Conservation (phyloP, 805 yeast genomes). For the Ogataea wickerhamii region DNA sequence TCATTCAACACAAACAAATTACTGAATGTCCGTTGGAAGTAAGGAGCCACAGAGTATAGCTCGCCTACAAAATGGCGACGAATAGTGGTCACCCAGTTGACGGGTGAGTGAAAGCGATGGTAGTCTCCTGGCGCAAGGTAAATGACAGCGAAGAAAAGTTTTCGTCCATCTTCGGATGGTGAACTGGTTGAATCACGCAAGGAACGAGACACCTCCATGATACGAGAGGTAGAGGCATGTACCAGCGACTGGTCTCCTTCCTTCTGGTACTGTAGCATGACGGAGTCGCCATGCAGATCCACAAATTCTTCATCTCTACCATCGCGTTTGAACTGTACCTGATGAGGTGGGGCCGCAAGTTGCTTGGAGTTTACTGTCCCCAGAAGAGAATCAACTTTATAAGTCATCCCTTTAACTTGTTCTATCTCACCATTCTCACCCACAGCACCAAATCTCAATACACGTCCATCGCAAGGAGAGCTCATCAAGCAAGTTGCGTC, state of each 20-base stretch:
- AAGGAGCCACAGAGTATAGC: slow-evolving; percentile 93
- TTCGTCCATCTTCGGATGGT: slow-evolving; percentile 42
- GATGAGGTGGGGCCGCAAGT: slow-evolving; percentile 54
- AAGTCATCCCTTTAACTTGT: slow-evolving; percentile 95
- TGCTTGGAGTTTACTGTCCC: slow-evolving; percentile 50
- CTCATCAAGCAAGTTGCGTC: slow-evolving; percentile 61
- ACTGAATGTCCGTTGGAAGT: slow-evolving; percentile 81
- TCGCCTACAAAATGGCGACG: slow-evolving; percentile 97
- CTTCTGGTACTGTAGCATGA: slow-evolving; percentile 43
- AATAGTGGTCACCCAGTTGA: slow-evolving; percentile 90
- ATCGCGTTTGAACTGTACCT: slow-evolving; percentile 25
- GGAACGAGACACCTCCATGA: slow-evolving; percentile 19
- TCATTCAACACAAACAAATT: slow-evolving; percentile 90
- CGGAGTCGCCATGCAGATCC: slow-evolving; percentile 11
- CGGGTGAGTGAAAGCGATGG: slow-evolving; percentile 95
- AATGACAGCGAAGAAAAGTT: slow-evolving; percentile 82
- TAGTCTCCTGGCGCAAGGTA: slow-evolving; percentile 98
- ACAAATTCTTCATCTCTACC: slow-evolving; percentile 18
- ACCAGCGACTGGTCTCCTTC: slow-evolving; percentile 64
- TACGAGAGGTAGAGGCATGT: slow-evolving; percentile 27
- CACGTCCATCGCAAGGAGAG: slow-evolving; percentile 92
- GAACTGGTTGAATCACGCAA: slow-evolving; percentile 2
- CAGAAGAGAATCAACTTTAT: slow-evolving; percentile 80
- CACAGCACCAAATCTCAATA: slow-evolving; percentile 77
- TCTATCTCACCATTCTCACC: slow-evolving; percentile 78